Conservation (phyloP, 2,329 filamentous ascomycete species). For the Lachnellula hyalina region DNA sequence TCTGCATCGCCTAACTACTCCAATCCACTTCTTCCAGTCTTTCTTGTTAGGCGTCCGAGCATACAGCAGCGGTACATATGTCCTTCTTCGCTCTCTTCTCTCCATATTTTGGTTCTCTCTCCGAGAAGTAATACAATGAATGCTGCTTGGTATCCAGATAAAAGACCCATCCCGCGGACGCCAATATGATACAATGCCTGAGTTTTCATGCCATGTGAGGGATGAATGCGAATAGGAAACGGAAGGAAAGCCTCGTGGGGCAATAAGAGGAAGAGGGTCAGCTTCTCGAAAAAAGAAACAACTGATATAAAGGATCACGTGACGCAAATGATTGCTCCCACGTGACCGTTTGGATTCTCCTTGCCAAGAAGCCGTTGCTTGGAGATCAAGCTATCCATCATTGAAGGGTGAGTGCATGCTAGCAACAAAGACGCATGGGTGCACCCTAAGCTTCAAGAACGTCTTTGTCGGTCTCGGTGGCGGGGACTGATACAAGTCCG, state of each 20-base stretch:
- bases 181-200: conserved; percentile 9
- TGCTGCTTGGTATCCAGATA: conserved; percentile 4
- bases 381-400: too few species aligned
- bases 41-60: too few species aligned
- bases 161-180: conserved; percentile 1
- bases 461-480: neutral
- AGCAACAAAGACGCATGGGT: too few species aligned
- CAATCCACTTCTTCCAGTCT: neutral
- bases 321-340: neutral
- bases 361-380: too few species aligned
- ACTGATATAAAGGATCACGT: neutral
- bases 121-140: neutral
- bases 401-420: too few species aligned
- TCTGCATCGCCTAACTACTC: too few species aligned
- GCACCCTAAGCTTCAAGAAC: too few species aligned
- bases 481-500: too few species aligned
- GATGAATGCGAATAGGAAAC: conserved; percentile 1
- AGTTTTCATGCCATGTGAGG: neutral
- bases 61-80: neutral
- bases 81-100: neutral
- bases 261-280: neutral
- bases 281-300: neutral
- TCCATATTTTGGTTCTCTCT: neutral
- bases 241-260: neutral
- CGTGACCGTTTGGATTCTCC: neutral